phyloP scores from a whole-genome alignment of 1,284 basidiomycete species.

The Apiotrichum mycotoxinovorans region DNA sequence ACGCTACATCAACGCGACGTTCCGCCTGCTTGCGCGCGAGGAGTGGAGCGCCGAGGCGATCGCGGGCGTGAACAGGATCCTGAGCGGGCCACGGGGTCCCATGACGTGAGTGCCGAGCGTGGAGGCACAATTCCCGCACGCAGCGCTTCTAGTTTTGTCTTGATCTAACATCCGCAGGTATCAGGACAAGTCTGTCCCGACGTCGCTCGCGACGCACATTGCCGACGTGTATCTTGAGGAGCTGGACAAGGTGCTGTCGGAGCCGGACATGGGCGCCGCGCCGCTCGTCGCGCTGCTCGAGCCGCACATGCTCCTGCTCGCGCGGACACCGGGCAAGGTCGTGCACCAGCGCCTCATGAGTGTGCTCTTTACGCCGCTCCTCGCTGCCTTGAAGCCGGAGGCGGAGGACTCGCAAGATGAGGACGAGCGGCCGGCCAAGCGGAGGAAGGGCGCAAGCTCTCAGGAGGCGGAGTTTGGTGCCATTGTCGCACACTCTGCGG shows the following conservation, averaged over 20 bases:
- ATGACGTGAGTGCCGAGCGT: constrained; percentile 60
- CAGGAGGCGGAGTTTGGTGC: constrained; percentile 44
- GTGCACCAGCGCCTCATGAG: constrained; percentile 43
- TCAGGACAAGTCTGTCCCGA: constrained; percentile 68
- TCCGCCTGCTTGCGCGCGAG: constrained; percentile 68
- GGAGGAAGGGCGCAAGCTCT: constrained; percentile 6
- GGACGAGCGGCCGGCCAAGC: constrained; percentile 27
- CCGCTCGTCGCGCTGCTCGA: constrained; percentile 37
- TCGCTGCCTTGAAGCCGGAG: constrained; percentile 21
- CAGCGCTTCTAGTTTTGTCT: background rate
- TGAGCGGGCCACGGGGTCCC: constrained; percentile 63
- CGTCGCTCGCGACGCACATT: constrained; percentile 77
- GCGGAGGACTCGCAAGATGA: constrained; percentile 9
- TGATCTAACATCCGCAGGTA: constrained; percentile 54
- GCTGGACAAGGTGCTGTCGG: constrained; percentile 67
- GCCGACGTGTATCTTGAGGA: constrained; percentile 88
- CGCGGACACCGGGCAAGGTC: constrained; percentile 38
- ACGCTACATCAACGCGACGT: constrained; percentile 78
- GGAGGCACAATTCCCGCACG: background rate
- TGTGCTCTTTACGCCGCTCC: constrained; percentile 34
- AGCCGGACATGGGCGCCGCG: constrained; percentile 31
- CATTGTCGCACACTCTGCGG: background rate
- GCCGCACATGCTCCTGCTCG: constrained; percentile 44
- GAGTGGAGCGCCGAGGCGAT: constrained; percentile 64
- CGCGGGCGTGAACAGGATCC: constrained; percentile 63